Evolutionary conservation across 768 basidiomycete species (phyloP), one percentile per base, ranked within the genome.

Genomic region (Hygrocybe punicea): DNA sequence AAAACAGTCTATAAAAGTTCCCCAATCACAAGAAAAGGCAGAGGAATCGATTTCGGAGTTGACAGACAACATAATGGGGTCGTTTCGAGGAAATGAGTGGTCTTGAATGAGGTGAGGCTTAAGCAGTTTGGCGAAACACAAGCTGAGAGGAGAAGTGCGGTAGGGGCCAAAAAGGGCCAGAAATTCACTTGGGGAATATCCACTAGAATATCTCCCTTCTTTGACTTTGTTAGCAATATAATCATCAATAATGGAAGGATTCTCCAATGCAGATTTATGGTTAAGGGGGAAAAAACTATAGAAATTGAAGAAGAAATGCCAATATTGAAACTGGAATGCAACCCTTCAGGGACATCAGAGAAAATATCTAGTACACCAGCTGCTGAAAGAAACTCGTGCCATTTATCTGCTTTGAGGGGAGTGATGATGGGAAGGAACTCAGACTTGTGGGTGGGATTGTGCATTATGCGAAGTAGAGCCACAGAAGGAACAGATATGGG

Each of bases 201-300:
- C 16, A 16, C 4, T 5, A 7, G 25, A 17, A 25, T 42, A 42
- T 6, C 40, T 14, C 14, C 40, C 40, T 14, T 4, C 47, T 21
- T 13, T 16, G 21, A 24, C 5, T 5, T 16, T n/a, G 5, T 33
- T 24, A 3, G 14, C 2, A 17, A 33, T 33, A 14, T 24, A 23
- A 16, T 16, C 6, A 44, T 19, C 50, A 39, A 35, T 59, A 44
- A 16, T 59, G 25, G 14, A 40, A 44, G 35, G 62, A 50, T 44
- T 68, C 63, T 55, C 66, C 65, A 13, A 56, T 53, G 64, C 65
- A 67, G 34, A 65, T 66, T 34, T 17, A 37, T 55, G 54, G 33
- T 55, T 55, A 9, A 9, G 21, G 54, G 54, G 6, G 45, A 46
- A 36, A 24, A 48, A 29, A 29, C 23, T 17, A 3, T 52, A n/a